phyloP scores from a whole-genome alignment of 129 eudicot genomes.

The Centella asiatica region DNA sequence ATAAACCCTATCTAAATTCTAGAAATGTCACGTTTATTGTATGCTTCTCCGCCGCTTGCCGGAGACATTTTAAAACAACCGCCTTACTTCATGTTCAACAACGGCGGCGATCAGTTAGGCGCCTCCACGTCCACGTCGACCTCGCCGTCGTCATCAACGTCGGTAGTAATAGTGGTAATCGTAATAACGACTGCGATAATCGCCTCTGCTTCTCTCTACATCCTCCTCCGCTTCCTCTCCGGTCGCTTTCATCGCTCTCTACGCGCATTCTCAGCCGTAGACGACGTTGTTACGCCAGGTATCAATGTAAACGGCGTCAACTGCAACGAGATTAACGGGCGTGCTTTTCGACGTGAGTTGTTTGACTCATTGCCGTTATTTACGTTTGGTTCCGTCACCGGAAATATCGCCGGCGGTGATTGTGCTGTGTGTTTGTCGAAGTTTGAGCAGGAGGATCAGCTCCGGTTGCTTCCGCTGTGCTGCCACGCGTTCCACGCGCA shows the following conservation, averaged over 20 bases:
- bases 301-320: not conserved
- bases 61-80: not conserved
- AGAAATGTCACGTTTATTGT: not conserved
- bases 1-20: not conserved
- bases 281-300: conserved; percentile 24
- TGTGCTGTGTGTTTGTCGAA: conserved; percentile 77
- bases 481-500: conserved; percentile 68
- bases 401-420: conserved; percentile 41
- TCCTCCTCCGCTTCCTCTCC: conserved; percentile 48
- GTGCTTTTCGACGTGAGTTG: not conserved
- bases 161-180: conserved; percentile 36
- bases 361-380: conserved; percentile 52
- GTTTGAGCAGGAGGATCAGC: conserved; percentile 55
- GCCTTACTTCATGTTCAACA: not conserved
- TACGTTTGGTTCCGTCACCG: conserved; percentile 54
- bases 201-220: conserved; percentile 52
- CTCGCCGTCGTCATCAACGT: conserved; percentile 23
- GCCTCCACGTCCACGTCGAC: not conserved
- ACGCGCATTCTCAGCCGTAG: conserved; percentile 21
- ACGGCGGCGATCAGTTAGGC: not conserved
- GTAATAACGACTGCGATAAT: conserved; percentile 53
- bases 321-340: not conserved
- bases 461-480: conserved; percentile 59
- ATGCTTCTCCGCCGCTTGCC: not conserved
- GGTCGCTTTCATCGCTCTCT: conserved; percentile 38